Base-by-base conservation (phyloP, 805 yeast genomes). In the Starmera dryadoides region DNA sequence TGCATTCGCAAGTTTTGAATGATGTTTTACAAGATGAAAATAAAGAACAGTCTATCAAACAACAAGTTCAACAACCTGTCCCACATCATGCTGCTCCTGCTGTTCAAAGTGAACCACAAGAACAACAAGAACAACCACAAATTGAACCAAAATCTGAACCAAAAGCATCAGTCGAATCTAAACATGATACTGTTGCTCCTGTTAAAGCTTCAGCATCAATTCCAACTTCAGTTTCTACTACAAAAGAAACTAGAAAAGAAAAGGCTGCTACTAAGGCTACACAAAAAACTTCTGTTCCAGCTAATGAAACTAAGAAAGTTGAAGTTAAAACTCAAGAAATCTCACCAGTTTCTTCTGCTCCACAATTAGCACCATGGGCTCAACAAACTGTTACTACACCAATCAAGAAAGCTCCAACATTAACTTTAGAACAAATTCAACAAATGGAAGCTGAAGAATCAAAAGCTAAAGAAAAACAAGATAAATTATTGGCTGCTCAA, bases 301-400 rank as follows among this genome's bases (percentile, higher is more conserved):
- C 42, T 15, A 23, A 38, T n/a, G 43, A 42, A 35, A n/a, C 44
- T 19, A 39, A 40, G 28, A 26, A 26, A 17, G 34, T 31, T 17
- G 23, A 29, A 20, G 9, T 33, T 15, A 30, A 33, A 16, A 32
- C 48, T 11, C 46, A 19, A 33, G n/a, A 8, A 15, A 5, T 22
- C 17, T 31, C 23, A 11, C 14, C 33, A 4, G 2, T 19, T 3
- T 10, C 49, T 11, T 26, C 40, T 4, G 45, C 33, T 23, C 49
- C 58, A 15, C 48, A 42, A 34, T 53, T 66, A 23, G 81, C 81
- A 5, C 81, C 81, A 33, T 76, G 81, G 81, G 80, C 80, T n/a
- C 43, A 52, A 1, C 49, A 55, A 18, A 42, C n/a, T n/a, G n/a
- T 55, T 20, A 44, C 50, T 6, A 43, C 50, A 33, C 41, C 39